These are phyloP conservation scores for Tylopilus intermedius DNA, from an alignment of 768 basidiomycete species.

Conservation along the genomic window DNA sequence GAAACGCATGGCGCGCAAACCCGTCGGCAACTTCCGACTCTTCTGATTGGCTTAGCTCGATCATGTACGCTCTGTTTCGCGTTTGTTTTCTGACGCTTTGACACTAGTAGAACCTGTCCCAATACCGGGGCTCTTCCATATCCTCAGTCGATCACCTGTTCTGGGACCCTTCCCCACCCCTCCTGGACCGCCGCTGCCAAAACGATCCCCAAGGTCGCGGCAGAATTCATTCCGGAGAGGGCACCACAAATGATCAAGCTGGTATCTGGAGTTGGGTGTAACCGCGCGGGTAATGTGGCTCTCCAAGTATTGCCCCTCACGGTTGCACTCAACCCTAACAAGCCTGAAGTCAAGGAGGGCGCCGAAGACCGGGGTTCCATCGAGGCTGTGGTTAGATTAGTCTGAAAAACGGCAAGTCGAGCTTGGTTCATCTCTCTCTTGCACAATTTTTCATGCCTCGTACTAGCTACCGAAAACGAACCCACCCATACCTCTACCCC, in stretches of 20 bases:
- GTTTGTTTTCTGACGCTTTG: too few relatives aligned
- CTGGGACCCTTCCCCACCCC: constrained; percentile 52
- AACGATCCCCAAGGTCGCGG: constrained; percentile 57
- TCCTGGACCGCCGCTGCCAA: constrained; percentile 58
- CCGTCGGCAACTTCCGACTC: too few relatives aligned
- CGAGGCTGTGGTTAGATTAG: constrained; percentile 64
- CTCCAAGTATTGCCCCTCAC: too few relatives aligned
- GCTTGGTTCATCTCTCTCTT: neutral
- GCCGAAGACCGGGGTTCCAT: constrained; percentile 76
- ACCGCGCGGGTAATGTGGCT: constrained; percentile 55
- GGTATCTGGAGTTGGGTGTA: constrained; percentile 74
- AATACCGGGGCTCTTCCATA: constrained; percentile 51
- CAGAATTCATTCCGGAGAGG: constrained; percentile 62
- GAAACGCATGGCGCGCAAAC: too few relatives aligned
- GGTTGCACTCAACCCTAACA: constrained; percentile 1
- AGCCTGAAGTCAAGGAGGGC: constrained; percentile 70
- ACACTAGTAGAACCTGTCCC: constrained; percentile 33
- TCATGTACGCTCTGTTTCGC: too few relatives aligned
- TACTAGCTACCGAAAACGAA: constrained; percentile 50
- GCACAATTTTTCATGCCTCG: neutral
- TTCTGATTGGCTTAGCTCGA: too few relatives aligned
- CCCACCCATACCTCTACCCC: constrained; percentile 57
- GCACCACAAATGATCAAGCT: constrained; percentile 43
- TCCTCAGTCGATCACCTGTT: constrained; percentile 59
- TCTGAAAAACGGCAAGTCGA: constrained; percentile 62